Conservation (phyloP, 495 filamentous ascomycete species). For the Podospora pseudoanserina region DNA sequence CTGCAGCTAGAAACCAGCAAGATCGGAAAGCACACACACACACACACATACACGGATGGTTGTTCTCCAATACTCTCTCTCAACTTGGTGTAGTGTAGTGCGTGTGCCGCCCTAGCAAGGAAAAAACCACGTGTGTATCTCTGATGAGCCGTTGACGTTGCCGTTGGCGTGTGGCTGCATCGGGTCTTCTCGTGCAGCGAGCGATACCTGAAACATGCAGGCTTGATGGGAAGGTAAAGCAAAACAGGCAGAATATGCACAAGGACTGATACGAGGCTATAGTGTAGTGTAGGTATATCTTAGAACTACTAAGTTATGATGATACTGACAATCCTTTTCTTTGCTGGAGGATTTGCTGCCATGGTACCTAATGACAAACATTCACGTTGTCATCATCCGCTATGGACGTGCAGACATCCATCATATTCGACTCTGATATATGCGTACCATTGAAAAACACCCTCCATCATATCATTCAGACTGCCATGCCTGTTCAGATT, state of each 20-base stretch:
- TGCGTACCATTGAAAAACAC: neutral
- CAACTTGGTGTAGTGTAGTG: neutral
- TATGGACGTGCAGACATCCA: neutral
- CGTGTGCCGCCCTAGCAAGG: neutral
- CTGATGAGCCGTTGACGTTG: neutral
- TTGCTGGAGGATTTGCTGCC: neutral
- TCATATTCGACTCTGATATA: neutral
- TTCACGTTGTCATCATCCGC: neutral
- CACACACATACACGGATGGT: neutral
- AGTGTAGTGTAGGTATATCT: neutral
- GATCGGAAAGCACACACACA: neutral
- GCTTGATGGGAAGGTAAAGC: neutral
- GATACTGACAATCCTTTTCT: neutral
- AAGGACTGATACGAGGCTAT: neutral
- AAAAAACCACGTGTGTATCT: neutral
- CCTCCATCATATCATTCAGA: neutral
- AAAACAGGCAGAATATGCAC: neutral
- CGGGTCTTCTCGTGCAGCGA: neutral
- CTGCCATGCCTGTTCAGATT: neutral
- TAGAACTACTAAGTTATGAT: neutral
- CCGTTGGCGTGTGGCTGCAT: neutral
- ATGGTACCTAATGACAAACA: neutral
- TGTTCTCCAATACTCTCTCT: neutral
- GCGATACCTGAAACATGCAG: neutral
- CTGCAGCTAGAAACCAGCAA: slow-evolving; percentile 6